Evolutionary conservation across 495 filamentous ascomycete genomes (phyloP), one percentile per base, ranked within the genome.

Genomic region (Chlorociboria aeruginascens): DNA sequence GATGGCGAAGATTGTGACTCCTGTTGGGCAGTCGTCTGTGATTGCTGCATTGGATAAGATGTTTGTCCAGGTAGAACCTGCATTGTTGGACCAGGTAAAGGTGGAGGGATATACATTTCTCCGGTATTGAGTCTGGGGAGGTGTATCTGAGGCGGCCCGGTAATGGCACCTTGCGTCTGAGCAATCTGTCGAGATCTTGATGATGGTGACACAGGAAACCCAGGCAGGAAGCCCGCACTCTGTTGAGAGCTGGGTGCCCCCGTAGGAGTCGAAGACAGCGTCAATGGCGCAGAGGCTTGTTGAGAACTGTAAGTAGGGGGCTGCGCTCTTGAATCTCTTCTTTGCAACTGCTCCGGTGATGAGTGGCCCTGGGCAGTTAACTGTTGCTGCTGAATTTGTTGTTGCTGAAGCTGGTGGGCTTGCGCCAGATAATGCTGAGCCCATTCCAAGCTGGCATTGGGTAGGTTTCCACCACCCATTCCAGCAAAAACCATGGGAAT

Each of bases 401-500:
- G 69, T 49, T 72, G 72, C 46, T 77, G 66, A 48, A 76, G 65
- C 46, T 79, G 65, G 54, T 78, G 75, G 2, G 65, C 51, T 50
- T 76, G 69, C 46, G 68, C 58, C 45, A 76, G 61, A 55, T 76
- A 76, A 55, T 90, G 85, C 59, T 90, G 84, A 37, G 81, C 69
- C 78, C 78, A 82, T 56, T 95, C 89, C 40, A 83, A 48, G 41
- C 71, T 69, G 14, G 78, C 68, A 50, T 67, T 73, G 40, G 76
- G 69, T 8, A 79, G 60, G 48, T 79, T 82, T 30, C 81, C 78
- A 20, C 77, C 73, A 42, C 80, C 81, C 64, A 93, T 83, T 34
- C 85, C 86, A 10, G 84, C 83, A 61, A 96, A 95, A 43, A 98
- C 83, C 53, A 93, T 73, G 13, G 92, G 92, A 33, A 96, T 75